phyloP scores from a whole-genome alignment of 1,139 yeast genomes.

The Geotrichum restrictum region DNA sequence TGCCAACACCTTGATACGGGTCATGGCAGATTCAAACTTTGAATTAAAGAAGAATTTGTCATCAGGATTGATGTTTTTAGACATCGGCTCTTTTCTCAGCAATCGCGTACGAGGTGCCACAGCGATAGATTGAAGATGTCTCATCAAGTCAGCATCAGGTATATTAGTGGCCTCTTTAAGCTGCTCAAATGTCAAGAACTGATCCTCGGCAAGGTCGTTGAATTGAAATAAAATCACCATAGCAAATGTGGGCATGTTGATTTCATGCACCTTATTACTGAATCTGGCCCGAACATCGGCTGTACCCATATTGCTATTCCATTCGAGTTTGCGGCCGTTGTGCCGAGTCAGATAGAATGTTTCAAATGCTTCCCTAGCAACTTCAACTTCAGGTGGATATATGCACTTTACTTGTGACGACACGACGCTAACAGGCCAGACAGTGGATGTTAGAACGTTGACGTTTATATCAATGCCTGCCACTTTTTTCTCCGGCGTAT shows the following conservation, averaged over 20 bases:
- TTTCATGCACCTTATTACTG: constrained; percentile 67
- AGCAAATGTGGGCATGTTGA: constrained; percentile 76
- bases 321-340: constrained; percentile 67
- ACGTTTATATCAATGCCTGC: constrained; percentile 45
- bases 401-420: constrained; percentile 55
- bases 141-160: constrained; percentile 64
- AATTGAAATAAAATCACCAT: constrained; percentile 74
- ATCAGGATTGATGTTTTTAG: constrained; percentile 59
- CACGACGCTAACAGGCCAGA: constrained; percentile 57
- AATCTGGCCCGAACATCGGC: constrained; percentile 55
- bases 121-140: constrained; percentile 80
- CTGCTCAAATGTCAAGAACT: constrained; percentile 55
- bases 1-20: constrained; percentile 73
- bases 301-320: constrained; percentile 80
- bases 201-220: constrained; percentile 51
- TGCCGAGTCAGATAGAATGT: constrained; percentile 57
- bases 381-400: constrained; percentile 49
- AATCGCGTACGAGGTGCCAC: constrained; percentile 80
- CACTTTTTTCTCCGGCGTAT: constrained; percentile 19
- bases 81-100: constrained; percentile 65
- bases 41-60: constrained; percentile 70
- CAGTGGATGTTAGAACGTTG: constrained; percentile 53
- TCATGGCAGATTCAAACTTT: constrained; percentile 65
- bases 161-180: constrained; percentile 66
- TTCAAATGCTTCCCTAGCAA: constrained; percentile 44